phyloP scores from a whole-genome alignment of 768 basidiomycete genomes.

The Dioszegia hungarica region DNA sequence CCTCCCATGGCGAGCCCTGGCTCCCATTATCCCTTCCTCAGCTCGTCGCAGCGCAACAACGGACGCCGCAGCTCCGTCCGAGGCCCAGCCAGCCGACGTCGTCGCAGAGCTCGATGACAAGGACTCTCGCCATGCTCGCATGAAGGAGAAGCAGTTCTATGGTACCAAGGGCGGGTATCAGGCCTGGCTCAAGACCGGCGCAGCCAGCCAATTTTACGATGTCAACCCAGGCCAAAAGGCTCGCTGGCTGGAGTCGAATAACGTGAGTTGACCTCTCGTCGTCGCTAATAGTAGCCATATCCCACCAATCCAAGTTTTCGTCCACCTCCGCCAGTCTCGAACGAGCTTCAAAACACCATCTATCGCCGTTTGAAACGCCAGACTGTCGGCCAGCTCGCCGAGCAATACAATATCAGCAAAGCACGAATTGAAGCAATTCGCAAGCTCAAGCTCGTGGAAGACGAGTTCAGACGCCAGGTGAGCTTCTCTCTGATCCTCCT shows the following conservation, averaged over 20 bases:
- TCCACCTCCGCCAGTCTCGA: slow-evolving; percentile 46
- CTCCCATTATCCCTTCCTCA: not conserved
- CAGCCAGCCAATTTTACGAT: not conserved
- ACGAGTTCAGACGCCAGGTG: slow-evolving; percentile 41
- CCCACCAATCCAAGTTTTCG: slow-evolving; percentile 44
- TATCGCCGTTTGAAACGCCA: slow-evolving; percentile 25
- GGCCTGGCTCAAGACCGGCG: slow-evolving; percentile 8
- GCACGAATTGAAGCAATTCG: slow-evolving; percentile 42
- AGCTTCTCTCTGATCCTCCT: slow-evolving; percentile 13
- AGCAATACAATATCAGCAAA: slow-evolving; percentile 41
- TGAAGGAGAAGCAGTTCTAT: slow-evolving; percentile 10
- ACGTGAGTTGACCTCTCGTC: slow-evolving; percentile 25
- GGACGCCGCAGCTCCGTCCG: not conserved
- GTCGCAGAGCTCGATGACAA: not conserved
- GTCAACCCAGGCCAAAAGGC: slow-evolving; percentile 27
- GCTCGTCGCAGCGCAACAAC: not conserved
- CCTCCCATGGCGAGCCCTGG: slow-evolving; percentile 14
- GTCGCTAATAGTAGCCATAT: slow-evolving; percentile 34
- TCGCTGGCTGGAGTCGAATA: slow-evolving; percentile 40
- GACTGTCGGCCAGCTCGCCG: slow-evolving; percentile 30
- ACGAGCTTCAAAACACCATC: slow-evolving; percentile 36
- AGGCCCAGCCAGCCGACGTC: not conserved
- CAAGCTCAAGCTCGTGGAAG: slow-evolving; percentile 43
- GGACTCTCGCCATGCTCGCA: slow-evolving; percentile 4
- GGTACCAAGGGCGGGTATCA: slow-evolving; percentile 4